A percentile compares a stretch with the other conserved stretches of the same genome.
Evolutionary conservation across 208 protist species (phyloP).

Genomic region (Leishmania guyanensis): DNA sequence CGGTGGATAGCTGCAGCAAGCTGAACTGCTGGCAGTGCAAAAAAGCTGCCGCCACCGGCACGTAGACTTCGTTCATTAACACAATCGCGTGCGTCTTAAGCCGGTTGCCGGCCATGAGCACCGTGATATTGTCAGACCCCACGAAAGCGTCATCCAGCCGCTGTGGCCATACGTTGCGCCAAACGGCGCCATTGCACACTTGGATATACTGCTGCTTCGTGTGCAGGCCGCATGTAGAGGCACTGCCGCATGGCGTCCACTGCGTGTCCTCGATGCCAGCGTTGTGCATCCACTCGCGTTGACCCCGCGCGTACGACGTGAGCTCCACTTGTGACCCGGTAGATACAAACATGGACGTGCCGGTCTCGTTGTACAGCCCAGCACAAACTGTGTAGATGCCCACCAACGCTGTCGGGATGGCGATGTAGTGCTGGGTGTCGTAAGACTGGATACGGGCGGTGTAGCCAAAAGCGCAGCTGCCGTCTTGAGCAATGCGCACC

Average conservation of each 20-base stretch:
- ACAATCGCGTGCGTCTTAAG: slow-evolving; percentile 29
- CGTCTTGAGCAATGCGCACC: slow-evolving; percentile 41
- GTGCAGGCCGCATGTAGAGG: slow-evolving; percentile 37
- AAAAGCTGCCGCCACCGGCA: slow-evolving; percentile 33
- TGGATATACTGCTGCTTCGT: slow-evolving; percentile 33
- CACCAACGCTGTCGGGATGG: slow-evolving; percentile 22
- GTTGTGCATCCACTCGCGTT: slow-evolving; percentile 41
- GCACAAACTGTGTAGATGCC: slow-evolving; percentile 48
- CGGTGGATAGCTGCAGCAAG: slow-evolving; percentile 36
- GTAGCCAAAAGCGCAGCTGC: slow-evolving; percentile 40
- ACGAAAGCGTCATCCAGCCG: slow-evolving; percentile 48
- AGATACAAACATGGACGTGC: slow-evolving; percentile 42
- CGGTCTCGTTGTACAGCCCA: slow-evolving; percentile 31
- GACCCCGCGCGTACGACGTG: slow-evolving; percentile 32
- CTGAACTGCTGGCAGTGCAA: slow-evolving; percentile 48
- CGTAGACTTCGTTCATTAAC: slow-evolving; percentile 40
- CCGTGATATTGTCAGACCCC: slow-evolving; percentile 30
- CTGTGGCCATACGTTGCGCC: slow-evolving; percentile 30
- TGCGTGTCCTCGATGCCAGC: slow-evolving; percentile 30
- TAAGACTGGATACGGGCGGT: slow-evolving; percentile 24
- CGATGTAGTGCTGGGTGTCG: slow-evolving; percentile 26
- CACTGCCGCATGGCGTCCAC: slow-evolving; percentile 51
- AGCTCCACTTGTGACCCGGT: slow-evolving; percentile 30
- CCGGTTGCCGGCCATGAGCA: slow-evolving; percentile 41
- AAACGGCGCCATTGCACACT: slow-evolving; percentile 44